Evolutionary conservation across 2,329 filamentous ascomycete species (phyloP).

Genomic region (Diaporthe ampelina): DNA sequence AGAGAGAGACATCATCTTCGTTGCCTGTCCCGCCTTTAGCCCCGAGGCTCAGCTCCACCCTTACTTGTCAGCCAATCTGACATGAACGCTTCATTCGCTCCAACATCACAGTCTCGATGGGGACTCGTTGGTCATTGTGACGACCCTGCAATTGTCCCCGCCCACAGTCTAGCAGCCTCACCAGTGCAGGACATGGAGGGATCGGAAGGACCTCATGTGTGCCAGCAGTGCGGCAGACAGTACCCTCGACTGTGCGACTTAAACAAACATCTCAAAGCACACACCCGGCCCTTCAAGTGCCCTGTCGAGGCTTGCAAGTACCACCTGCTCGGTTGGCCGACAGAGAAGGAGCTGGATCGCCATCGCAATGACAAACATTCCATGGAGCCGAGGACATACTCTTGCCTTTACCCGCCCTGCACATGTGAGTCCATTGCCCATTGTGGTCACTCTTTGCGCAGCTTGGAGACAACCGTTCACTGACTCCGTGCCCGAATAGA

Average conservation of each 20-base stretch:
- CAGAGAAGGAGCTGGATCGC: constrained; percentile 82
- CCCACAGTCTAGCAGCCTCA: constrained; percentile 15
- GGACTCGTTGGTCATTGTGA: constrained; percentile 25
- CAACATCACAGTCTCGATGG: constrained; percentile 34
- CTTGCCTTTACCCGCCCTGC: constrained; percentile 76
- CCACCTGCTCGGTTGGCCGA: constrained; percentile 78
- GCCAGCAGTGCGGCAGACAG: constrained; percentile 47
- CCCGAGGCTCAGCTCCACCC: constrained; percentile 17
- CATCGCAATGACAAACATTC: constrained; percentile 86
- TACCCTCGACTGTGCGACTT: constrained; percentile 51
- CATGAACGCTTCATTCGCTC: constrained; percentile 37
- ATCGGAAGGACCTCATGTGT: constrained; percentile 41
- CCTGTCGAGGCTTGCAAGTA: constrained; percentile 76
- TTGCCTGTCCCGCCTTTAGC: constrained; percentile 30
- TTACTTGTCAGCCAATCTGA: constrained; percentile 28
- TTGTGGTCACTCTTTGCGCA: not conserved
- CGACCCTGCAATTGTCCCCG: constrained; percentile 25
- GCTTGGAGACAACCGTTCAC: not conserved
- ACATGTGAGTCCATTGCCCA: constrained; percentile 55
- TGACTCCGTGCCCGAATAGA: constrained; percentile 50
- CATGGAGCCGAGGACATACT: constrained; percentile 72
- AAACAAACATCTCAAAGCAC: constrained; percentile 49
- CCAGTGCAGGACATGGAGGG: constrained; percentile 27
- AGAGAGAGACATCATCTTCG: constrained; percentile 2
- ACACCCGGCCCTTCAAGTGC: constrained; percentile 72